Evolutionary conservation across 2,329 filamentous ascomycete species (phyloP).

Genomic region (Fusarium sp.): DNA sequence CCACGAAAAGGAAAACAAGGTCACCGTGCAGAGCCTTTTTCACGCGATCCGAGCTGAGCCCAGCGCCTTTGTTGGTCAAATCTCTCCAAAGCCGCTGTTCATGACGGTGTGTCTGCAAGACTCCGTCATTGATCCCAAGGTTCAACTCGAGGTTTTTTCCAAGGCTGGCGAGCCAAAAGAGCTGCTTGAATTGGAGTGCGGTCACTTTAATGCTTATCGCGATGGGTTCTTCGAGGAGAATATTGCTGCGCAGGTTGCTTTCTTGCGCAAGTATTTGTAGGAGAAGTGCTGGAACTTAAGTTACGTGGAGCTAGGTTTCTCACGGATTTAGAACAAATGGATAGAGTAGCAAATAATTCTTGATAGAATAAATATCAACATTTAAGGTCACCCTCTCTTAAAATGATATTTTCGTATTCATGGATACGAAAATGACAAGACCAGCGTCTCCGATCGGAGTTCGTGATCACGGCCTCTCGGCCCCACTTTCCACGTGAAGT

Average conservation of each 20-base stretch:
- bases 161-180: neutral
- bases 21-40: neutral
- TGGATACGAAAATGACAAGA: no score
- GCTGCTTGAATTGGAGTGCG: neutral
- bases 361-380: neutral
- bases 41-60: neutral
- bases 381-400: neutral
- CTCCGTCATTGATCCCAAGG: neutral
- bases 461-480: conserved; percentile 11
- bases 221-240: neutral
- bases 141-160: neutral
- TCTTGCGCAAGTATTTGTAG: neutral
- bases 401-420: no score
- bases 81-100: neutral
- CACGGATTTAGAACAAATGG: neutral
- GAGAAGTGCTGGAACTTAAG: neutral
- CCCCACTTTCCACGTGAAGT: conserved; percentile 24
- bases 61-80: neutral
- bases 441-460: neutral
- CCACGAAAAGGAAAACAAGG: neutral
- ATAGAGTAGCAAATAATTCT: neutral
- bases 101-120: neutral
- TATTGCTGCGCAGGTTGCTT: neutral
- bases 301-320: neutral
- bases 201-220: neutral